Conservation (phyloP, 345 rosid genomes). For the Barbarea vulgaris region DNA sequence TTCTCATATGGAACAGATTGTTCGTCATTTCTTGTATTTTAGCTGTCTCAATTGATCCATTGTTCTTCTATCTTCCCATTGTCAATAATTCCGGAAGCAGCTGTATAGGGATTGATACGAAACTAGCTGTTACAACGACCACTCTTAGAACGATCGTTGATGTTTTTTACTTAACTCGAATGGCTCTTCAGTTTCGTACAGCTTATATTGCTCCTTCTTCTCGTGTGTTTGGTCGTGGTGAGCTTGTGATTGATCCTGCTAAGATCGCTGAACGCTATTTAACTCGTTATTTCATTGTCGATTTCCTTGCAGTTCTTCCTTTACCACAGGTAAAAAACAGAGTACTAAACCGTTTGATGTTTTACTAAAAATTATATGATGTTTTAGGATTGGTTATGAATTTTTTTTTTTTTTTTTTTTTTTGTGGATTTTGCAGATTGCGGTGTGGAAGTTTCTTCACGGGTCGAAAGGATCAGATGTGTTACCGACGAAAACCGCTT, state of each 20-base stretch:
- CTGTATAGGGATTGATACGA: constrained; percentile 68
- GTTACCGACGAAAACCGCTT: constrained; percentile 59
- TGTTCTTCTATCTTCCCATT: constrained; percentile 84
- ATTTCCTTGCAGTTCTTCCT: constrained; percentile 76
- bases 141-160: constrained; percentile 64
- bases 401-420: background rate
- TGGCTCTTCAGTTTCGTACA: constrained; percentile 83
- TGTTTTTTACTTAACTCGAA: constrained; percentile 65
- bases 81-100: constrained; percentile 45
- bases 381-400: background rate
- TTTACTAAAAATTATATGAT: background rate
- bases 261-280: constrained; percentile 75
- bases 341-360: background rate
- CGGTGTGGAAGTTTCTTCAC: constrained; percentile 67
- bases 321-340: constrained; percentile 67
- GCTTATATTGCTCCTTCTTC: constrained; percentile 95
- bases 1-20: constrained; percentile 76
- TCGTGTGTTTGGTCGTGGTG: constrained; percentile 93
- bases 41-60: constrained; percentile 78
- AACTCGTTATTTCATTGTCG: constrained; percentile 69
- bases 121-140: constrained; percentile 61
- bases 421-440: constrained; percentile 51
- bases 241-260: constrained; percentile 83
- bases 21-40: constrained; percentile 75
- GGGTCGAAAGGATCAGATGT: constrained; percentile 62